A percentile compares a stretch with the other conserved stretches of the same genome.
Evolutionary conservation across 2,329 filamentous ascomycete genomes (phyloP).

Genomic region (Cordyceps javanica): DNA sequence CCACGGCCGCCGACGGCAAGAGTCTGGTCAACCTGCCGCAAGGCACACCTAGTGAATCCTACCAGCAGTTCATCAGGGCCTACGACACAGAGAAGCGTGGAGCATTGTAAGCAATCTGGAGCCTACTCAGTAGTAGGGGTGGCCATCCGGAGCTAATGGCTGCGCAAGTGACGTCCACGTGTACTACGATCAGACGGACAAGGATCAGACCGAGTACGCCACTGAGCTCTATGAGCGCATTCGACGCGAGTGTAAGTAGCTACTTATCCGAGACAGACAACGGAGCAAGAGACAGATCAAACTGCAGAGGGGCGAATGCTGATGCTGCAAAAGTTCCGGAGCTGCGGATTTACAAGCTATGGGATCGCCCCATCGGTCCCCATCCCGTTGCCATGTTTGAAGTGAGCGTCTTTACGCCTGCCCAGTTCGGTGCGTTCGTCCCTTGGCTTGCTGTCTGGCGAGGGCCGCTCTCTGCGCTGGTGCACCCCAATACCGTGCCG

Average conservation of each 20-base stretch:
- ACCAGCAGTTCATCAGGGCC: slow-evolving; percentile 62
- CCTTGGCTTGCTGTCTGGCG: slow-evolving; percentile 79
- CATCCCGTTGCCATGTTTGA: slow-evolving; percentile 88
- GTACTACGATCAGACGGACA: slow-evolving; percentile 66
- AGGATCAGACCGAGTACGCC: slow-evolving; percentile 60
- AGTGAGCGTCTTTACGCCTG: slow-evolving; percentile 79
- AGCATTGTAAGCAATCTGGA: slow-evolving; percentile 54
- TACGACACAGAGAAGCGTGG: slow-evolving; percentile 60
- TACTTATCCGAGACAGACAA: neutral
- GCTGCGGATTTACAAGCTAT: slow-evolving; percentile 72
- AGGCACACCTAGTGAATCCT: slow-evolving; percentile 58
- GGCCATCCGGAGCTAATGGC: neutral
- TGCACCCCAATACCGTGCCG: slow-evolving; percentile 76
- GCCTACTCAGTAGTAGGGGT: neutral
- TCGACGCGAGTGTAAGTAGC: slow-evolving; percentile 64
- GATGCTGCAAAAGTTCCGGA: slow-evolving; percentile 60
- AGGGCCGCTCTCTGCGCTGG: slow-evolving; percentile 68
- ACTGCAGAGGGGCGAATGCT: neutral
- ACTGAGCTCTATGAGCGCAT: slow-evolving; percentile 71
- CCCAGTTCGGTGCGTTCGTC: slow-evolving; percentile 83
- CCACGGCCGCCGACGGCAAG: slow-evolving; percentile 67
- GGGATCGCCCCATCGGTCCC: slow-evolving; percentile 71
- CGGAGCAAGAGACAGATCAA: neutral
- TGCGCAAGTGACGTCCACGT: slow-evolving; percentile 66
- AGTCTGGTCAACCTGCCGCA: slow-evolving; percentile 63